Evolutionary conservation across 2,329 filamentous ascomycete species (phyloP), one percentile per base, ranked within the genome.

Genomic region (Aspergillus udagawae): DNA sequence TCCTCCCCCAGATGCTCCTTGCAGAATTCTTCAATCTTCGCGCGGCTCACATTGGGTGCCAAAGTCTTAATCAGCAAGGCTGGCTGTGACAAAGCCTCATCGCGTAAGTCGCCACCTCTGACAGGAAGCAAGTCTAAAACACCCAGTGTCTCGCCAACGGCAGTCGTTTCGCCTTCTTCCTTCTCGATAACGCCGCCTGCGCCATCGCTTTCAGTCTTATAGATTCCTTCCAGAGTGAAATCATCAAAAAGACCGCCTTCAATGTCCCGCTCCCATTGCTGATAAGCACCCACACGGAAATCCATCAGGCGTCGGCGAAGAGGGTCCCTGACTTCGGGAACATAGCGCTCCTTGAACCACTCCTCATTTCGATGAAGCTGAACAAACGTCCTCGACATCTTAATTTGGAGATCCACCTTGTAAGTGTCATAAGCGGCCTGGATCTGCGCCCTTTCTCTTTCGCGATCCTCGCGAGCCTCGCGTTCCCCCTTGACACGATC

Each of bases 61-160:
- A 99, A 92, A 0, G 94, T 99, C 79, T 99, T 99, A 81, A 99
- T 97, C 49, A 99, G 84, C 20, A 99, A 82, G 0, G 95, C 96
- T 14, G 94, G 94, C 72, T 96, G 91, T 63, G 88, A 87, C 32
- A 94, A 83, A 51, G 89, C 90, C 64, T 96, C 92, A 69, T 99
- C 94, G 41, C 91, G 87, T 52, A 97, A 83, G 63, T 97, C 93
- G 51, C 90, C 91, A 28, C 90, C 91, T 63, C 86, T 86, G 44
- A 87, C 87, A 35, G 94, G 92, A 14, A 97, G 84, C 51, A 97
- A 80, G 72, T 97, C 94, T 49, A 93, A 89, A 42, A 97, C 92
- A 52, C 93, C 92, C 27, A 97, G 82, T 3, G 96, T 92, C 74
- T 97, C 94, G 61, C 94, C 94, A 35, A 90, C 88, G 17, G 92